Evolutionary conservation across 1,139 yeast species (phyloP).

Genomic region (Zygosaccharomyces sapae): DNA sequence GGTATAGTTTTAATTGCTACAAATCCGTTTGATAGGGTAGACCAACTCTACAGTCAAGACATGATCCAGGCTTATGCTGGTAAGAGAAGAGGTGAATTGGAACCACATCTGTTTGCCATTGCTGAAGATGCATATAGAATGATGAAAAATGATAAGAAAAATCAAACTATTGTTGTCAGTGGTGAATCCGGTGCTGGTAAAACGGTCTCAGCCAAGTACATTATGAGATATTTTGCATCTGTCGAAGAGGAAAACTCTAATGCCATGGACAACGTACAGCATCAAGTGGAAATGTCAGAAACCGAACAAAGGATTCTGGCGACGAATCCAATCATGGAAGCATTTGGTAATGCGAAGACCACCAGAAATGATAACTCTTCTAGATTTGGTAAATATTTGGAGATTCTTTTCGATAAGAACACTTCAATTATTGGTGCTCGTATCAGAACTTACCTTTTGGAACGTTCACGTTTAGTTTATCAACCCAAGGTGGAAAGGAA

Average conservation of each 20-base stretch:
- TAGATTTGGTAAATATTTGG: constrained; percentile 93
- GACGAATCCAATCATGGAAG: constrained; percentile 97
- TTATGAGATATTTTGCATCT: constrained; percentile 95
- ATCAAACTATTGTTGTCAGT: constrained; percentile 94
- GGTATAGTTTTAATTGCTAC: constrained; percentile 97
- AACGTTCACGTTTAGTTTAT: constrained; percentile 89
- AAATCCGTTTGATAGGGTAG: constrained; percentile 90
- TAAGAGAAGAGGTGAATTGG: constrained; percentile 85
- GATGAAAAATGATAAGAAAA: constrained; percentile 77
- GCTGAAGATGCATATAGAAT: constrained; percentile 98
- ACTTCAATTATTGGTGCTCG: constrained; percentile 89
- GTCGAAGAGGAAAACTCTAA: constrained; percentile 52
- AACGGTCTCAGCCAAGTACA: constrained; percentile 93
- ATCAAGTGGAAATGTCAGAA: constrained; percentile 73
- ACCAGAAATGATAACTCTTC: constrained; percentile 97
- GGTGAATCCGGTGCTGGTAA: constrained; percentile 99
- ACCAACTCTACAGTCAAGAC: constrained; percentile 84
- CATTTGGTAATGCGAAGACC: constrained; percentile 97
- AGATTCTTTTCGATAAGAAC: constrained; percentile 71
- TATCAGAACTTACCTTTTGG: constrained; percentile 86
- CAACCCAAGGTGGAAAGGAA: constrained; percentile 88
- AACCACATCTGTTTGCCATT: constrained; percentile 94
- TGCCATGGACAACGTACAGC: constrained; percentile 36
- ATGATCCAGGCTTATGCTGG: constrained; percentile 94
- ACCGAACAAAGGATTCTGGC: constrained; percentile 95